These are phyloP conservation scores for Naegleria fowleri DNA, from an alignment of 208 protist genomes.

Conservation along the genomic window DNA sequence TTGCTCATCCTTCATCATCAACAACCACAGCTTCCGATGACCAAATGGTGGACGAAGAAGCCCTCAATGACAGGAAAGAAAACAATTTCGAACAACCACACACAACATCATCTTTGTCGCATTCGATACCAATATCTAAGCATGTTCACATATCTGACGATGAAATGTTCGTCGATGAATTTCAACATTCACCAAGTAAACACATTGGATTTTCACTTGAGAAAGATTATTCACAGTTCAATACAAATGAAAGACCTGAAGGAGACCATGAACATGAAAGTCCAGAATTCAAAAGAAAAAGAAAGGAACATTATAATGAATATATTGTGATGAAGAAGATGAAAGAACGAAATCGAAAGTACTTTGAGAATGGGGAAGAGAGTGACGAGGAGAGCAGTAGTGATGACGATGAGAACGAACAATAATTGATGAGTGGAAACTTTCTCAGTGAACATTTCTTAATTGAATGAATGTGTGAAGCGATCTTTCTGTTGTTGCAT, in stretches of 20 bases:
- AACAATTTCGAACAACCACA: not conserved
- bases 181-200: not conserved
- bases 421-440: too few species aligned
- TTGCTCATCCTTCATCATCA: not conserved
- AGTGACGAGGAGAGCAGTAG: not conserved
- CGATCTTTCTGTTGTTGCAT: too few species aligned
- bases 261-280: not conserved
- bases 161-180: not conserved
- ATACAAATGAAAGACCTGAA: not conserved
- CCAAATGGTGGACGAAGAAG: not conserved
- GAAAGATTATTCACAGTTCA: not conserved
- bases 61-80: not conserved
- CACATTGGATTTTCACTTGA: not conserved
- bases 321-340: not conserved
- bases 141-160: not conserved
- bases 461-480: too few species aligned
- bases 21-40: not conserved
- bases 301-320: slow-evolving; percentile 17
- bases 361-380: not conserved
- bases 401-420: not conserved
- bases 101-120: too few species aligned
- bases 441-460: too few species aligned
- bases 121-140: not conserved
- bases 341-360: not conserved
- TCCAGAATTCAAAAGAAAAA: not conserved